Evolutionary conservation across 345 rosid species (phyloP).

Genomic region (Excoecaria cochinchinensis): DNA sequence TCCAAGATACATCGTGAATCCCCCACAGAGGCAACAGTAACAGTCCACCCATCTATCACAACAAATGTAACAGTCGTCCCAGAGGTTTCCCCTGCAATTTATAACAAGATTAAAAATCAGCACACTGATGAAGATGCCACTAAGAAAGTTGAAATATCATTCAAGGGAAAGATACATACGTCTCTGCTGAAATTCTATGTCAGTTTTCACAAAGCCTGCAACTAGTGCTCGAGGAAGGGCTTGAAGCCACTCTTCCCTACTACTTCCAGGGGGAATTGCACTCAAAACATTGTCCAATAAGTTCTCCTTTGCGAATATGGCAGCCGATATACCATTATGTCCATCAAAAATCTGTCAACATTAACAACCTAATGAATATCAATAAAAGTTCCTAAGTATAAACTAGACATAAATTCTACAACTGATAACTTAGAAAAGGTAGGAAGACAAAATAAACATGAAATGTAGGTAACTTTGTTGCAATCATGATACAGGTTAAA

Average conservation of each 20-base stretch:
- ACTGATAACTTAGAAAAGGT: neutral
- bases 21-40: slow-evolving; percentile 99
- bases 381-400: neutral
- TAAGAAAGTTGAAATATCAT: neutral
- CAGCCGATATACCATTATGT: slow-evolving; percentile 98
- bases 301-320: slow-evolving; percentile 84
- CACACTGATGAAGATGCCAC: slow-evolving; percentile 2
- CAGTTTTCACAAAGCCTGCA: slow-evolving; percentile 98
- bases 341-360: slow-evolving; percentile 82
- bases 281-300: slow-evolving; percentile 79
- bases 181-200: slow-evolving; percentile 95
- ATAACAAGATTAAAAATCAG: slow-evolving; percentile 27
- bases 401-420: neutral
- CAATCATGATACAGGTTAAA: neutral
- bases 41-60: slow-evolving; percentile 94
- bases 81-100: slow-evolving; percentile 87
- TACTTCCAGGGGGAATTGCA: slow-evolving; percentile 75
- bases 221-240: slow-evolving; percentile 96
- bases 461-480: neutral
- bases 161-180: slow-evolving; percentile 38
- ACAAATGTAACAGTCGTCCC: slow-evolving; percentile 99
- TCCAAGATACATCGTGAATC: slow-evolving; percentile 99
- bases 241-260: slow-evolving; percentile 96
- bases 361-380: neutral
- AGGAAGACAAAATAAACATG: neutral